Evolutionary conservation across 1,284 basidiomycete genomes (phyloP).

Genomic region (Malassezia vespertilionis): DNA sequence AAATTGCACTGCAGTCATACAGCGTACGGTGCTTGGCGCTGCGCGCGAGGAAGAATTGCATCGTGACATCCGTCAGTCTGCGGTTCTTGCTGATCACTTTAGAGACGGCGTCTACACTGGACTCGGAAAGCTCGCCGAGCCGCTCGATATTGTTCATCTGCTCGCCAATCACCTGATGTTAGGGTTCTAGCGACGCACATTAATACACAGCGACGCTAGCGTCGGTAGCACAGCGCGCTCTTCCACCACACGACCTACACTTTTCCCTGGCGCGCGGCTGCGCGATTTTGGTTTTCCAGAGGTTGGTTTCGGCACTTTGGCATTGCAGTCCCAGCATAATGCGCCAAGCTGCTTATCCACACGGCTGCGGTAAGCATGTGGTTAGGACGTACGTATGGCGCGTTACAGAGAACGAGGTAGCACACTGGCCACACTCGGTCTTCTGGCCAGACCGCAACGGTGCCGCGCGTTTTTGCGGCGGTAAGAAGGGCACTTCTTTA

Average conservation of each 20-base stretch:
- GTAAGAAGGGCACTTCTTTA: slow-evolving; percentile 48
- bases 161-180: slow-evolving; percentile 61
- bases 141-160: slow-evolving; percentile 84
- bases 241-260: slow-evolving; percentile 47
- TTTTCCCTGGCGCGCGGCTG: slow-evolving; percentile 12
- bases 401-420: slow-evolving; percentile 68
- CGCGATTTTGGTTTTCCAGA: not conserved
- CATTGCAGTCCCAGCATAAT: slow-evolving; percentile 9
- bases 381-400: slow-evolving; percentile 53
- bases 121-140: slow-evolving; percentile 68
- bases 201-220: slow-evolving; percentile 66
- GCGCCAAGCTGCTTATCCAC: slow-evolving; percentile 5
- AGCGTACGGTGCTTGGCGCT: slow-evolving; percentile 61
- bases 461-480: slow-evolving; percentile 49
- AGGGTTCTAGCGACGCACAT: slow-evolving; percentile 30
- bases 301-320: slow-evolving; percentile 2
- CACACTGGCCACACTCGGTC: slow-evolving; percentile 69
- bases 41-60: slow-evolving; percentile 69
- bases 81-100: slow-evolving; percentile 65
- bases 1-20: slow-evolving; percentile 66
- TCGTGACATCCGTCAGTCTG: slow-evolving; percentile 63
- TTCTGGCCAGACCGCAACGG: slow-evolving; percentile 57
- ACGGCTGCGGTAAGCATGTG: not conserved
- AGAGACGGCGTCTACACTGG: slow-evolving; percentile 38
- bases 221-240: slow-evolving; percentile 54